phyloP scores from a whole-genome alignment of 495 filamentous ascomycete genomes.

The Neurospora hispaniola region DNA sequence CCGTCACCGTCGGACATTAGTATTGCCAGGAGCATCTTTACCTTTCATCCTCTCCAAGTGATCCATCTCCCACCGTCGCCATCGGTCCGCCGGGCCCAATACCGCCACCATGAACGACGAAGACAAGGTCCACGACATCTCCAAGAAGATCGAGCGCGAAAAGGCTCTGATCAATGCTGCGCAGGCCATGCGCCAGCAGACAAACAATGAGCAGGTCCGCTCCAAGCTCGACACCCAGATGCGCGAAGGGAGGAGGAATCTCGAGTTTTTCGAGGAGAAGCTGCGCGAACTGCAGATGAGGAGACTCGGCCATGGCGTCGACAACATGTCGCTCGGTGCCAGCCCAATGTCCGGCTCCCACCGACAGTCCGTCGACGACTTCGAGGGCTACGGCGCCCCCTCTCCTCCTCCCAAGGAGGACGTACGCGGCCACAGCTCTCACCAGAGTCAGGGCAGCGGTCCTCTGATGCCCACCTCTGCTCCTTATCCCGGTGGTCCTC shows the following conservation, averaged over 20 bases:
- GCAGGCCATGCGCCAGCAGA: constrained; percentile 87
- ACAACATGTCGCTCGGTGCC: constrained; percentile 47
- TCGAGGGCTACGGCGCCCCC: constrained; percentile 39
- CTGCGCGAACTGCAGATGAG: constrained; percentile 82
- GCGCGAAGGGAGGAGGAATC: constrained; percentile 82
- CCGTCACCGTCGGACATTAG: neutral
- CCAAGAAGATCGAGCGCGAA: constrained; percentile 96
- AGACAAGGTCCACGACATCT: constrained; percentile 75
- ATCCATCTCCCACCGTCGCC: neutral
- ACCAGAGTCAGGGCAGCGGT: constrained; percentile 35
- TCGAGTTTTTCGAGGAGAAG: constrained; percentile 85
- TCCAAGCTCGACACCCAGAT: constrained; percentile 85
- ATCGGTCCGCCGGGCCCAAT: constrained; percentile 25
- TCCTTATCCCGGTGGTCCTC: constrained; percentile 68
- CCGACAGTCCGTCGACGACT: constrained; percentile 22
- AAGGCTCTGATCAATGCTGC: constrained; percentile 91
- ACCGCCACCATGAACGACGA: constrained; percentile 56
- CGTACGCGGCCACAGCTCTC: constrained; percentile 22
- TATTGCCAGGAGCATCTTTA: constrained; percentile 9
- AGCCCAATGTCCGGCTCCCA: constrained; percentile 26
- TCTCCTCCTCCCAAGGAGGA: constrained; percentile 57
- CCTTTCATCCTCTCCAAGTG: neutral
- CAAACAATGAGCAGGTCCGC: constrained; percentile 80
- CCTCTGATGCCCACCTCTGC: constrained; percentile 75
- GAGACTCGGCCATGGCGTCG: constrained; percentile 52